Evolutionary conservation across 2,329 filamentous ascomycete genomes (phyloP), one percentile per base, ranked within the genome.

Genomic region (Scedosporium boydii): DNA sequence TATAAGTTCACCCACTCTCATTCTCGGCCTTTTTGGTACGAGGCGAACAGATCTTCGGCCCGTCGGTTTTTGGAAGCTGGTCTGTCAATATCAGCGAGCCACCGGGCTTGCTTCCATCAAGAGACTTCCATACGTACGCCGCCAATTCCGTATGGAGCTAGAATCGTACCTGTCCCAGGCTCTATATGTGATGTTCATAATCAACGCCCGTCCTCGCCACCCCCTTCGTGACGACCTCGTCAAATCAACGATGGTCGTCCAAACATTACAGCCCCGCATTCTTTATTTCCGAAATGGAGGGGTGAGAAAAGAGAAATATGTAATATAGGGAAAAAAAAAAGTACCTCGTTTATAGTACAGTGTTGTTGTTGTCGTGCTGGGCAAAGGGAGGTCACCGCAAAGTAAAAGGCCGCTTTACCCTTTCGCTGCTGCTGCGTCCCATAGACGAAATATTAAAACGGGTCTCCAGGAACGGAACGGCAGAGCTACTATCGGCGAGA

Each of bases 311-410:
- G 38, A 55, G 56, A 56, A 21, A 56, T 61, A 34, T 58, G 59
- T 26, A 21, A 44, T 29, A 58, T 60, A 61, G 3, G 23, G 23
- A 1, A 29, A 42, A 26, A 23, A 58, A 44, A 44, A 53, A 58
- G 63, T 67, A 63, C 26, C 41, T 53, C 41, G 42, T 62, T 51
- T 62, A 62, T 41, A 5, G 48, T 48, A 56, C 12, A 46, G 59
- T 29, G 34, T 18, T 10, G n/a, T 27, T 60, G 10, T 48, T 14
- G 44, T 48, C 10, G 44, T 48, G 18, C n/a, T 48, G 18, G 44
- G 5, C 42, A 29, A 29, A 10, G 42, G 4, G n/a, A 18, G 42
- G 42, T 6, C 6, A 18, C 14, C 10, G 42, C 6, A 46, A 46
- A 46, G 14, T 10, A 18, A 18, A 48, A 23, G 51, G 23, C 12